Evolutionary conservation across 1,139 yeast genomes (phyloP).

Genomic region (Lodderomyces beijingensis): DNA sequence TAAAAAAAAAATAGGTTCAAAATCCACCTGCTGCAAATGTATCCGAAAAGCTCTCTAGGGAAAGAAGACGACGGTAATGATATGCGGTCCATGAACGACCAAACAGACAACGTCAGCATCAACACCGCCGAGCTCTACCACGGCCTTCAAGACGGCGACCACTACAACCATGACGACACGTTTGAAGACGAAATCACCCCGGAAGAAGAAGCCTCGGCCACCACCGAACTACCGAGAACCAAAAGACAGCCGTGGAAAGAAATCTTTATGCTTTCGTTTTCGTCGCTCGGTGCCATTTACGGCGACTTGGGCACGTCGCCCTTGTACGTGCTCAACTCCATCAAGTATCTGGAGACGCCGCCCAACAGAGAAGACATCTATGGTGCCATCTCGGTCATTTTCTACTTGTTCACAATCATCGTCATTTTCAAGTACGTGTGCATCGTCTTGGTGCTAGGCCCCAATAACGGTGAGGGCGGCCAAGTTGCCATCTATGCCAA

Average conservation of each 20-base stretch:
- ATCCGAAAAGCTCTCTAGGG: too few relatives aligned
- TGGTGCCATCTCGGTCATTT: conserved; percentile 51
- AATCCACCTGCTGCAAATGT: too few relatives aligned
- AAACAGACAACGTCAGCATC: too few relatives aligned
- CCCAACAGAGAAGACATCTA: conserved; percentile 37
- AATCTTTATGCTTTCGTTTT: conserved; percentile 22
- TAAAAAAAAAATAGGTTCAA: too few relatives aligned
- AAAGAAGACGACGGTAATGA: too few relatives aligned
- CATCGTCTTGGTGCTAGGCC: conserved; percentile 47
- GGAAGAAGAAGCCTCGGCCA: too few relatives aligned
- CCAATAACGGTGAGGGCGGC: conserved; percentile 59
- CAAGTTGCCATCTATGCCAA: conserved; percentile 59
- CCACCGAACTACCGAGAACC: conserved; percentile 1
- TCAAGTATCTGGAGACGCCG: conserved; percentile 29
- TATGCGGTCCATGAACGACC: too few relatives aligned
- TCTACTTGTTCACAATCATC: conserved; percentile 51
- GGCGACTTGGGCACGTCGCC: conserved; percentile 65
- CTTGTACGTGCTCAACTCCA: conserved; percentile 46
- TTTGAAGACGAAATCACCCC: too few relatives aligned
- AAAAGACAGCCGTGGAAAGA: conserved; percentile 22
- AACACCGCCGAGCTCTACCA: too few relatives aligned
- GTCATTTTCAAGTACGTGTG: conserved; percentile 49
- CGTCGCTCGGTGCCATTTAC: conserved; percentile 53
- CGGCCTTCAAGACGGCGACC: conserved; percentile 7
- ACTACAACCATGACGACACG: conserved; percentile 4